Evolutionary conservation across 148 eudicot species (phyloP).

Genomic region (Tetragonia tetragonoides): DNA sequence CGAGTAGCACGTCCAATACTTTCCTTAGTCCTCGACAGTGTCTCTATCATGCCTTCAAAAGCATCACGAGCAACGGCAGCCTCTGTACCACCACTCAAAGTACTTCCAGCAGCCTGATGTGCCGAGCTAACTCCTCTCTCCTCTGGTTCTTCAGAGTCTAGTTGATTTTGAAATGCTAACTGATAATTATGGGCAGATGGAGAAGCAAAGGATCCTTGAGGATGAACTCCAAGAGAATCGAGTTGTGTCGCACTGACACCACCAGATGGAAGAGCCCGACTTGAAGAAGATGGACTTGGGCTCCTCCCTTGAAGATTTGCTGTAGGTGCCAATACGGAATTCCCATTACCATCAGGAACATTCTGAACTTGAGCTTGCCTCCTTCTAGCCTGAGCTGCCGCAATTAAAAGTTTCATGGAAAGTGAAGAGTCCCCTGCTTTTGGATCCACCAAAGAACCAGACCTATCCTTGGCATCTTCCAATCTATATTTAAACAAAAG

Average conservation of each 20-base stretch:
- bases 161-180: constrained; percentile 33
- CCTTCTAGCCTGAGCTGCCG: constrained; percentile 91
- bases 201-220: constrained; percentile 43
- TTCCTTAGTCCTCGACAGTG: constrained; percentile 94
- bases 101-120: constrained; percentile 47
- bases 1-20: constrained; percentile 99
- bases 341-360: constrained; percentile 32
- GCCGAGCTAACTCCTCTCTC: constrained; percentile 60
- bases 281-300: constrained; percentile 45
- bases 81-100: constrained; percentile 89
- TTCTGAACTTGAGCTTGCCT: constrained; percentile 60
- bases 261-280: constrained; percentile 37
- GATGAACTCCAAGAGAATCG: constrained; percentile 35
- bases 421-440: constrained; percentile 45
- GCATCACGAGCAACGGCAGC: constrained; percentile 99
- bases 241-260: constrained; percentile 36
- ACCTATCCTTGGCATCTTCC: constrained; percentile 43
- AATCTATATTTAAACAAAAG: constrained; percentile 37
- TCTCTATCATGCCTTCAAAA: constrained; percentile 99
- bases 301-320: constrained; percentile 37
- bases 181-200: constrained; percentile 39
- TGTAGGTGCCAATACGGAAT: constrained; percentile 27
- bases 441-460: constrained; percentile 39
- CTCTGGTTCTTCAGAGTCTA: constrained; percentile 53
- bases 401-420: constrained; percentile 83